Conservation (phyloP, 495 filamentous ascomycete genomes). For the Lophiotrema nucula region DNA sequence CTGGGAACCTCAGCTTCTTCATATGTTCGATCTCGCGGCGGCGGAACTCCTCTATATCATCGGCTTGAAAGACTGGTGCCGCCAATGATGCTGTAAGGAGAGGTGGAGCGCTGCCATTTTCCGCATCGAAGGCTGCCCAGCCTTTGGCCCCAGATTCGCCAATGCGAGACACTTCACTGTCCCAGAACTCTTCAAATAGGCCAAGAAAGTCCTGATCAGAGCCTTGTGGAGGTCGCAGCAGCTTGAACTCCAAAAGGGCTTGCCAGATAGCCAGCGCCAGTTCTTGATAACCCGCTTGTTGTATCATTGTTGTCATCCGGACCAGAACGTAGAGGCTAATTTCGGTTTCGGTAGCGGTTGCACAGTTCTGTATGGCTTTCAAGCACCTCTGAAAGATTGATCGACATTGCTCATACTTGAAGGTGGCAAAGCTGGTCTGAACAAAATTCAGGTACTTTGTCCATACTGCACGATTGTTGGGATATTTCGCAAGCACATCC, state of each 20-base stretch:
- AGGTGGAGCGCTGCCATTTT: slow-evolving; percentile 8
- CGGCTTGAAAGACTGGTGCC: slow-evolving; percentile 38
- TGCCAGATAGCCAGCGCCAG: slow-evolving; percentile 80
- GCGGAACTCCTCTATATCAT: slow-evolving; percentile 65
- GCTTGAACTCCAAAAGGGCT: slow-evolving; percentile 70
- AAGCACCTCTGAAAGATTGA: slow-evolving; percentile 58
- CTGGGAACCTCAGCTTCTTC: slow-evolving; percentile 56
- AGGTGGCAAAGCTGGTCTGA: slow-evolving; percentile 65
- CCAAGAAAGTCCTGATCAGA: slow-evolving; percentile 38
- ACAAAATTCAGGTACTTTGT: slow-evolving; percentile 70
- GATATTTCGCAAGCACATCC: slow-evolving; percentile 56
- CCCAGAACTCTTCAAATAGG: slow-evolving; percentile 79
- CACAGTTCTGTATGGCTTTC: slow-evolving; percentile 39
- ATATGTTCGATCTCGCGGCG: slow-evolving; percentile 55
- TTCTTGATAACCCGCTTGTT: slow-evolving; percentile 80
- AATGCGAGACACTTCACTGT: slow-evolving; percentile 75
- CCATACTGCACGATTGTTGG: slow-evolving; percentile 65
- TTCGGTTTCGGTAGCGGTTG: slow-evolving; percentile 37
- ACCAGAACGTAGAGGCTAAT: slow-evolving; percentile 72
- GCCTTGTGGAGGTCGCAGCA: slow-evolving; percentile 51
- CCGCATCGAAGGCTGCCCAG: slow-evolving; percentile 58
- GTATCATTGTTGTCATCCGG: slow-evolving; percentile 67
- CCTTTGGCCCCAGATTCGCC: slow-evolving; percentile 72
- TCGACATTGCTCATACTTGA: slow-evolving; percentile 65
- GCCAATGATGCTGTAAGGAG: slow-evolving; percentile 1